Base-by-base conservation (phyloP, 257 asterid species). In the Forsythia viridissima region DNA sequence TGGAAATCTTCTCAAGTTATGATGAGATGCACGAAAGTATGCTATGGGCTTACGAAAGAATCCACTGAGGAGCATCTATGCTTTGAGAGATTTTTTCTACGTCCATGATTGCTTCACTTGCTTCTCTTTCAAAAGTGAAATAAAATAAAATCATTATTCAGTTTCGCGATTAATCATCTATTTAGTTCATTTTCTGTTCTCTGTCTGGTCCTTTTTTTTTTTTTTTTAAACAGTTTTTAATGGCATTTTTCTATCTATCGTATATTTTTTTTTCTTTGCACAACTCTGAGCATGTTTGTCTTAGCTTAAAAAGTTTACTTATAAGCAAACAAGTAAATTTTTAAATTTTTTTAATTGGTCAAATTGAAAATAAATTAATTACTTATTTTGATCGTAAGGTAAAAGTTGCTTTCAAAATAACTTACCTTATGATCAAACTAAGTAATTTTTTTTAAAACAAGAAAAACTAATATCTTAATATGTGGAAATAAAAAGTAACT, bases 11-110 rank as follows among this genome's bases (percentile, higher is more conserved):
- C 80, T 87, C 91, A 16, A 81, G 86, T 72, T 89, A 89, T 75
- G 92, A 89, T 74, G 92, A 87, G 80, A 91, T 87, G 61, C 77
- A 85, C 3, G 89, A 89, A 70, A 89, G 92, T 74, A 89, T 84
- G 78, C 87, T 13, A 89, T 89, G 92, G 89, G 90, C 67, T 77
- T 87, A 87, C 92, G 78, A 83, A 89, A 89, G 79, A 87, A 89
- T 72, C 88, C 85, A 42, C 88, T 89, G 40, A 87, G 92, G 80
- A 91, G 92, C 76, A 87, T 89, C 73, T 89, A 89, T 77, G 92
- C 92, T 55, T 55, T 55, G 5, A 3, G 24, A 18, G 63, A 8
- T 18, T 4, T 13, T 16, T 55, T 5, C 63, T 55, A 55, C 34
- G 52, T 41, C 30, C 48, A 71, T 7, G 43, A 16, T 15, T 42